Conservation (phyloP, 441 rosid species). For the Croton setiger region DNA sequence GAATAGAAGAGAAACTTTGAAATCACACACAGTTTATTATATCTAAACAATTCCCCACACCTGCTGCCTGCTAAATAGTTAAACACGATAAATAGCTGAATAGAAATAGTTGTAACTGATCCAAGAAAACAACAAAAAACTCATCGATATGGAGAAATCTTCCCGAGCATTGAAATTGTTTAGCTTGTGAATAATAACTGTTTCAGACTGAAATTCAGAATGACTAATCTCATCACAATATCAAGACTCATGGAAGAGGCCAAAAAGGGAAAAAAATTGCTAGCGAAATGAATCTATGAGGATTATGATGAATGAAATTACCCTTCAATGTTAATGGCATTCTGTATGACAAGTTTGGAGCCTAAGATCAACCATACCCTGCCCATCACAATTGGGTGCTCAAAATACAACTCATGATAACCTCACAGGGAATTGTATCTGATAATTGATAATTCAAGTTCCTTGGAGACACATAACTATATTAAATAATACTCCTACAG, state of each 20-base stretch:
- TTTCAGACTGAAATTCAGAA: not conserved
- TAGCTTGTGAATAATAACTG: not conserved
- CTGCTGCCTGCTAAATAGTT: not conserved
- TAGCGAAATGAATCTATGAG: constrained; percentile 5
- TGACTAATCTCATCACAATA: not conserved
- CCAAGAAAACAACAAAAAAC: not conserved
- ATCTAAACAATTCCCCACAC: constrained; percentile 15
- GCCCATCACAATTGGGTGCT: not conserved
- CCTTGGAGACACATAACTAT: not conserved
- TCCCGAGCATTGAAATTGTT: not conserved
- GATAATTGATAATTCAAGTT: not conserved
- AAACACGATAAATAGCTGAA: not conserved
- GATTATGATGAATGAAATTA: not conserved
- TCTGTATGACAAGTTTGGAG: not conserved
- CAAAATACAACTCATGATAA: constrained; percentile 10
- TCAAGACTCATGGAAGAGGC: not conserved
- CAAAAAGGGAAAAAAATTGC: not conserved
- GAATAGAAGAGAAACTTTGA: not conserved
- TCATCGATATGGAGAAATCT: not conserved
- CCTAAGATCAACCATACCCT: not conserved
- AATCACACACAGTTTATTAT: not conserved
- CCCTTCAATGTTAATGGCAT: not conserved
- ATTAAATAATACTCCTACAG: too few relatives aligned
- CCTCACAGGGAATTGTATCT: not conserved
- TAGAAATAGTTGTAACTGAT: not conserved